Conservation (phyloP, 106 monocot species). For the Dendrobium huoshanense region DNA sequence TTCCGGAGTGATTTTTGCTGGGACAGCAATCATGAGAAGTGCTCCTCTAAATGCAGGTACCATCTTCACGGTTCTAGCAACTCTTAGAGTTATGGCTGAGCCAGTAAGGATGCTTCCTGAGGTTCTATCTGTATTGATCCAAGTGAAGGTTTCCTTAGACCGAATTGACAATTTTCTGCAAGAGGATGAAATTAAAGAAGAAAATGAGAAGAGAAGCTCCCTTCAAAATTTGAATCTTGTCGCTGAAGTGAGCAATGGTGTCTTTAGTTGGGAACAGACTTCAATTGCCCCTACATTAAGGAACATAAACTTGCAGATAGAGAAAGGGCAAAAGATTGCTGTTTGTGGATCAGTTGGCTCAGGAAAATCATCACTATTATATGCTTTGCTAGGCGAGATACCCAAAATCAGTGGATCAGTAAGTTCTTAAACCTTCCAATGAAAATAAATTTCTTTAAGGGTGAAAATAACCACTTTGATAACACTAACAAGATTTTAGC, state of each 20-base stretch:
- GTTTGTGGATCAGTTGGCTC: constrained; percentile 69
- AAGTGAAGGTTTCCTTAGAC: constrained; percentile 57
- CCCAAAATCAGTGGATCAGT: constrained; percentile 47
- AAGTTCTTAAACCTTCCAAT: constrained; percentile 11
- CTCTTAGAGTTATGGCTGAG: constrained; percentile 49
- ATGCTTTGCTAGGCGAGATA: constrained; percentile 65
- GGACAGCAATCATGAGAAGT: constrained; percentile 23
- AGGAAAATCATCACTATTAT: constrained; percentile 60
- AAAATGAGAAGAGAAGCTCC: constrained; percentile 14
- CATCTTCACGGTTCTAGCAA: constrained; percentile 59
- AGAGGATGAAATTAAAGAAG: constrained; percentile 57
- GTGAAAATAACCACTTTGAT: no score
- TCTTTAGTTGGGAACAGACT: constrained; percentile 41
- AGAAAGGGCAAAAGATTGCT: constrained; percentile 46
- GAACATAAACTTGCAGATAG: constrained; percentile 25
- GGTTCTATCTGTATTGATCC: constrained; percentile 50
- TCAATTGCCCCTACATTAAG: constrained; percentile 19
- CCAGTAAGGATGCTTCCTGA: constrained; percentile 67
- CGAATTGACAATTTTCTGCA: constrained; percentile 48
- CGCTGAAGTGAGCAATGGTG: constrained; percentile 23
- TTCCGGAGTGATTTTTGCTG: constrained; percentile 47
- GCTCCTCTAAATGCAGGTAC: constrained; percentile 58
- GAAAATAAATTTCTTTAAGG: background rate
- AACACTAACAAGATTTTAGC: background rate
- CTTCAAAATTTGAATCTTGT: constrained; percentile 2